Evolutionary conservation across 345 rosid genomes (phyloP), one percentile per base, ranked within the genome.

Genomic region (Linum lewisii): DNA sequence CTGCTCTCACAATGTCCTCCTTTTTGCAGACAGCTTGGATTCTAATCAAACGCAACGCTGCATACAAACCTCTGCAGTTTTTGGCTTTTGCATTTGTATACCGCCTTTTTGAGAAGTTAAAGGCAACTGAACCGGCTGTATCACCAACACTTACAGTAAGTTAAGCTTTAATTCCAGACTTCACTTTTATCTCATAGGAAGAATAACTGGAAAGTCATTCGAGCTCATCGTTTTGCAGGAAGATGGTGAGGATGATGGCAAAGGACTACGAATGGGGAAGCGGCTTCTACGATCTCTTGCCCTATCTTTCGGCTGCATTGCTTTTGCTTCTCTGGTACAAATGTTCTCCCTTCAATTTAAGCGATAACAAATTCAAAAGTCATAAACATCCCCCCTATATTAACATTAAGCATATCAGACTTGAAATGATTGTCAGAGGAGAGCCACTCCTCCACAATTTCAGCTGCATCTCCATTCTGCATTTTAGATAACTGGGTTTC

Each of bases 41-140:
- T 69, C 57, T 79, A 45, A 71, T 90, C 75, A 74, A 84, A 61
- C 84, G 81, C 63, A 79, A 37, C 70, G 96, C 83, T 55, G 97
- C 85, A 25, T 94, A 90, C 71, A 94, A 89, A 71, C 95, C 97
- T 8, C 66, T 94, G 75, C 99, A 94, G 74, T 94, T 94, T 76
- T 73, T 94, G 81, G 80, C 92, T 56, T 94, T 94, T 72, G 92
- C 78, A 37, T 90, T 87, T 63, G 97, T 90, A 47, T 94, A 87
- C 73, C 79, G 97, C 45, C 61, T 94, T 60, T 90, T 90, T 65
- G 96, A 90, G 82, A 94, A 94, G 79, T 73, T 94, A 69, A 90
- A 90, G 77, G 67, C 88, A 54, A 82, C 60, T 70, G 97, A 94
- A 71, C 86, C 83, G 21, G 77, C 92, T 63, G 82, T 78, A 23